These are phyloP conservation scores for Irineochytrium annulatum DNA, from an alignment of 192 early-diverging fungal species.

Conservation along the genomic window DNA sequence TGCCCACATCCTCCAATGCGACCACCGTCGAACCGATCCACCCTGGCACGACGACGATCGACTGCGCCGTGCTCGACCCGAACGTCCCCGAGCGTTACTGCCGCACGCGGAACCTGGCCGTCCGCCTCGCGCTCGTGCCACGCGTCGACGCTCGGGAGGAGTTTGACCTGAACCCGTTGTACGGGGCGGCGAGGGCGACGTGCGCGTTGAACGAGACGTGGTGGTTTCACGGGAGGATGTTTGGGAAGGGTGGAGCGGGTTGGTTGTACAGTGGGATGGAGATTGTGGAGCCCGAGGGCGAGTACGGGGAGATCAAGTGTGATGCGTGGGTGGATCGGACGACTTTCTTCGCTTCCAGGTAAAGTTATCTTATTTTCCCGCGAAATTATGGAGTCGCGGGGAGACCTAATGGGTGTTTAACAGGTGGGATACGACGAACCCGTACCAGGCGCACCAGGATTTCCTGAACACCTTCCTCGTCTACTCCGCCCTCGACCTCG, in stretches of 20 bases:
- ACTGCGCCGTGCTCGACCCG: conserved; percentile 8
- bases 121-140: conserved; percentile 7
- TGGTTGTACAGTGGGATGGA: conserved; percentile 24
- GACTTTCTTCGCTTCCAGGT: not conserved
- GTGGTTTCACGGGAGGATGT: conserved; percentile 12
- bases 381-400: conserved; percentile 10
- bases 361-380: not conserved
- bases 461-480: conserved; percentile 24
- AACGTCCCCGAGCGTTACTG: conserved; percentile 24
- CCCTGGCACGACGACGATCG: not conserved
- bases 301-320: conserved; percentile 3
- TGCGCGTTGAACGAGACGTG: conserved; percentile 14
- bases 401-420: conserved; percentile 15
- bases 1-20: too few species aligned
- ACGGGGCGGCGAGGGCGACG: conserved; percentile 2
- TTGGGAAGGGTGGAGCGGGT: conserved; percentile 19
- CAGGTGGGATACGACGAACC: conserved; percentile 31
- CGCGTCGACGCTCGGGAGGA: not conserved
- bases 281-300: conserved; percentile 1
- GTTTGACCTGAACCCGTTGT: not conserved
- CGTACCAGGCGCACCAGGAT: conserved; percentile 30
- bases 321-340: conserved; percentile 9
- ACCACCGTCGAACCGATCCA: too few species aligned
- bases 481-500: conserved; percentile 15
- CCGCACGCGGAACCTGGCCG: conserved; percentile 14